Percentiles rank a stretch among this genome's conserved stretches.
These are phyloP conservation scores for Colletotrichum falcatum DNA, from an alignment of 2,329 filamentous ascomycete genomes.

Conservation along the genomic window DNA sequence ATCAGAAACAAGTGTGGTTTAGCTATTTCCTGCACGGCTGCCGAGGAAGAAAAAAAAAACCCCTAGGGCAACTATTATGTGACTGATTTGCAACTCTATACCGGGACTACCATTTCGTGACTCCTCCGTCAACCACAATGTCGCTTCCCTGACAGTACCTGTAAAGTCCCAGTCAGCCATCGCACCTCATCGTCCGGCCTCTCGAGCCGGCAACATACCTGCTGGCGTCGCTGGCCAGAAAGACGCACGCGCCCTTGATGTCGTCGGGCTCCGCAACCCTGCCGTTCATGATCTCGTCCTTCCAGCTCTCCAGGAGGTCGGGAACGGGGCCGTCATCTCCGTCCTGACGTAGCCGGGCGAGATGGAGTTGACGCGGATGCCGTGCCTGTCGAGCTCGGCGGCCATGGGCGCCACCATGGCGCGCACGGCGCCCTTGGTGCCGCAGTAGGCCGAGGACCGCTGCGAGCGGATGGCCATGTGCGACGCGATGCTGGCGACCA, in stretches of 20 bases:
- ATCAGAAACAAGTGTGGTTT: not conserved
- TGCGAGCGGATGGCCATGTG: conserved; percentile 63
- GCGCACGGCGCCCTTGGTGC: conserved; percentile 38
- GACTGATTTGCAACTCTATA: not conserved
- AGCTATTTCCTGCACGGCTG: not conserved
- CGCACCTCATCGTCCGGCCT: not conserved
- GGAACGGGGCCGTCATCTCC: conserved; percentile 51
- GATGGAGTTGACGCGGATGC: conserved; percentile 38
- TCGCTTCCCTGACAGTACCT: not conserved
- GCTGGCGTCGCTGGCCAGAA: conserved; percentile 61
- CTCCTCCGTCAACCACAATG: not conserved
- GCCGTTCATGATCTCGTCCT: conserved; percentile 61
- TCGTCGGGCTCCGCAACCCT: conserved; percentile 62
- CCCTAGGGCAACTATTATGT: not conserved
- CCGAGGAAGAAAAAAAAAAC: not conserved
- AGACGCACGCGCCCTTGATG: conserved; percentile 61
- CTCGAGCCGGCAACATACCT: conserved; percentile 48
- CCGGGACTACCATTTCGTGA: not conserved
- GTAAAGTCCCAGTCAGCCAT: not conserved
- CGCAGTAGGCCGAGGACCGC: conserved; percentile 50
- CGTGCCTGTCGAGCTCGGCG: conserved; percentile 28
- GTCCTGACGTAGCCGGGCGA: conserved; percentile 40
- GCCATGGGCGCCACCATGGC: conserved; percentile 40
- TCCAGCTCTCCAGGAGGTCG: conserved; percentile 61
- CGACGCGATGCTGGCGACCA: conserved; percentile 66